phyloP scores from a whole-genome alignment of 345 rosid species.

The Sonneratia alba region DNA sequence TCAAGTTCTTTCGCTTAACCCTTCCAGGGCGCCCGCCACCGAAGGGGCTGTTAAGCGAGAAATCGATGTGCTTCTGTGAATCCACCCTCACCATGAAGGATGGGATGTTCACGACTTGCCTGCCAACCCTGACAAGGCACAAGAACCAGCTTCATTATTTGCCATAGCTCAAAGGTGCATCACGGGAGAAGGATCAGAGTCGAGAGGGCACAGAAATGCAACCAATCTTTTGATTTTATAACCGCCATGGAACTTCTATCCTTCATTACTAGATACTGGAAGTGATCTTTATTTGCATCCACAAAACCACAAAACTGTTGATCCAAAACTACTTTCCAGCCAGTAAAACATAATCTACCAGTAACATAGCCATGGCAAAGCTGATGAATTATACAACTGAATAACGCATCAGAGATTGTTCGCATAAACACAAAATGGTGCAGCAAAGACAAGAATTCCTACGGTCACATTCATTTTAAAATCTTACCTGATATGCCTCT shows the following conservation, averaged over 20 bases:
- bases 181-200: neutral
- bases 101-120: conserved; percentile 41
- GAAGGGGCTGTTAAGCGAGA: conserved; percentile 34
- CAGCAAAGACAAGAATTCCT: neutral
- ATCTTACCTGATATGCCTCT: conserved; percentile 35
- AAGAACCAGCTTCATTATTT: neutral
- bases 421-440: neutral
- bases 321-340: neutral
- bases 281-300: no score
- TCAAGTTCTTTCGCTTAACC: conserved; percentile 41
- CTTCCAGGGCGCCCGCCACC: conserved; percentile 44
- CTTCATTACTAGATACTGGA: no score
- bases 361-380: neutral
- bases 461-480: neutral
- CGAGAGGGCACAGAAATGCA: neutral
- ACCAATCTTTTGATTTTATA: neutral
- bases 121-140: conserved; percentile 28
- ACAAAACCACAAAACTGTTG: neutral
- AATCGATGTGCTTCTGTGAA: conserved; percentile 42
- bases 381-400: neutral
- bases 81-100: conserved; percentile 44
- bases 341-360: neutral
- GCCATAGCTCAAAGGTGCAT: neutral
- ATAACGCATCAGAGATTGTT: neutral
- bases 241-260: no score